phyloP scores from a whole-genome alignment of 2,329 filamentous ascomycete genomes.

The Cordyceps javanica region DNA sequence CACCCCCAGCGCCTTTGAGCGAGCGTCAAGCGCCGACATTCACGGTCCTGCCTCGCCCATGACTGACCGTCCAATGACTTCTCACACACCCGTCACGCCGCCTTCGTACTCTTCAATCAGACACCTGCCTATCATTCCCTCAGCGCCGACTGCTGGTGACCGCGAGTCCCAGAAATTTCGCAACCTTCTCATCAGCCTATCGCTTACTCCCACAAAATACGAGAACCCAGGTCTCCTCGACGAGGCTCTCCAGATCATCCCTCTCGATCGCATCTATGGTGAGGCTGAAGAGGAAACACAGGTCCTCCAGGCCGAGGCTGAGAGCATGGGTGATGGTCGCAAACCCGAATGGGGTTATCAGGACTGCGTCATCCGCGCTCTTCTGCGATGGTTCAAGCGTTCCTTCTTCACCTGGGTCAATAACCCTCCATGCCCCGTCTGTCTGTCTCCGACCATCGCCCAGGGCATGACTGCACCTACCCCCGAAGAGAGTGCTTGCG shows the following conservation, averaged over 20 bases:
- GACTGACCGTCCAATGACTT: slow-evolving; percentile 40
- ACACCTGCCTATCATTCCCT: slow-evolving; percentile 56
- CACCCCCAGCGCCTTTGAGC: slow-evolving; percentile 48
- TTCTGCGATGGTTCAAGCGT: slow-evolving; percentile 89
- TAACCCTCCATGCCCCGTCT: slow-evolving; percentile 80
- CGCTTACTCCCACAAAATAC: slow-evolving; percentile 84
- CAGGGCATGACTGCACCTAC: slow-evolving; percentile 79
- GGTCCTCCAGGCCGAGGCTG: slow-evolving; percentile 78
- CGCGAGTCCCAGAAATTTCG: slow-evolving; percentile 66
- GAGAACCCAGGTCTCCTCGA: slow-evolving; percentile 94
- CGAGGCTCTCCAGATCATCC: slow-evolving; percentile 80
- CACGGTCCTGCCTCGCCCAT: slow-evolving; percentile 31
- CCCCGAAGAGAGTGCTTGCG: slow-evolving; percentile 82
- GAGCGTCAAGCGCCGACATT: slow-evolving; percentile 44
- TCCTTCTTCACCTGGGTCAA: slow-evolving; percentile 97
- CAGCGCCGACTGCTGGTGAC: slow-evolving; percentile 62
- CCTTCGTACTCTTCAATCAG: slow-evolving; percentile 44
- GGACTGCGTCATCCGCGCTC: slow-evolving; percentile 86
- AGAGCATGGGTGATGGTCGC: slow-evolving; percentile 73
- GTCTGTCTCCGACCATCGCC: slow-evolving; percentile 74
- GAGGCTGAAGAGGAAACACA: slow-evolving; percentile 93
- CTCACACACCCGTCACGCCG: slow-evolving; percentile 37
- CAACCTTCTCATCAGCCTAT: slow-evolving; percentile 78
- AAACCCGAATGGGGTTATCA: slow-evolving; percentile 94
- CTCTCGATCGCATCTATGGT: slow-evolving; percentile 83